Base-by-base conservation (phyloP, 768 basidiomycete species). In the Mycena leptocephala region DNA sequence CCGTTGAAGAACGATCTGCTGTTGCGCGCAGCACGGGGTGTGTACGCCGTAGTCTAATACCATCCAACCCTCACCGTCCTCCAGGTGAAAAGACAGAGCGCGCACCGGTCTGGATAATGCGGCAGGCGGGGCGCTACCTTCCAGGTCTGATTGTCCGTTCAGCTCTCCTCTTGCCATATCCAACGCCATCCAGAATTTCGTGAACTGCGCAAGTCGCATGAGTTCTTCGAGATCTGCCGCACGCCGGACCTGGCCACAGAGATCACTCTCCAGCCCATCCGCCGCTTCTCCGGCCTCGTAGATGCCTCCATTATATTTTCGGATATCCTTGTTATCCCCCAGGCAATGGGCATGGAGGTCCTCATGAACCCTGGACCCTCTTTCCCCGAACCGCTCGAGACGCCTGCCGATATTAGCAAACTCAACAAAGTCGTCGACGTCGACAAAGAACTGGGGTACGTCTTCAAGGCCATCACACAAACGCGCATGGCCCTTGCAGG, bases 81-180 rank as follows among this genome's bases (percentile, higher is more conserved):
- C 20, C 79, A 94, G 96, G 96, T 33, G 94, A 98, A 85, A 88
- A 90, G 83, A 97, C 96, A 0, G 96, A 97, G 81, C 92, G 95
- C 70, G 96, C 97, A 9, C 97, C 97, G n/a, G 96, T 97, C 71
- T 99, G 97, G 97, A 95, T 98, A 63, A 99, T 99, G 97, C 92
- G 97, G 41, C 97, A 99, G 83, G 97, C 97, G 28, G 97, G 97
- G 62, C 92, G 97, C 66, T 97, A 98, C 86, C 92, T 99, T 58
- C 97, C 97, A 85, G 97, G 95, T 95, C 80, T 82, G 85, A 83
- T 73, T 59, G n/a, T 55, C 75, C 78, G 65, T 56, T 48, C 55
- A 55, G 63, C 69, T 24, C 68, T 63, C 65, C 20, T 46, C 28
- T 63, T 37, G 32, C 76, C 46, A 28, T 37, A 58, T 68, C 64